Conservation (phyloP, 2,329 filamentous ascomycete genomes). For the Aspergillus sp. region DNA sequence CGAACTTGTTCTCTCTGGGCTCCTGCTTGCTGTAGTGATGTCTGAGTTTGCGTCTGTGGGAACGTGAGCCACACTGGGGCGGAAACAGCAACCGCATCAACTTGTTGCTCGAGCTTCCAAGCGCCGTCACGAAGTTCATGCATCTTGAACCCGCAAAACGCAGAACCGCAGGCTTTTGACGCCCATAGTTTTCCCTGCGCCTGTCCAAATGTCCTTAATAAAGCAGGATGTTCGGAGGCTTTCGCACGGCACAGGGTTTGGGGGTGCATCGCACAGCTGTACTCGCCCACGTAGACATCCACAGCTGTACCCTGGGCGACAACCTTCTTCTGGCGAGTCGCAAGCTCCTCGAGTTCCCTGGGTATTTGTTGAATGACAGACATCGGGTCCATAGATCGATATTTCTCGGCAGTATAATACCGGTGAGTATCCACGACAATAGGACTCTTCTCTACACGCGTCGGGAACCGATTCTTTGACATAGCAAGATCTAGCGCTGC, state of each 20-base stretch:
- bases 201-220: slow-evolving; percentile 43
- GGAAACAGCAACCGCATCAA: slow-evolving; percentile 44
- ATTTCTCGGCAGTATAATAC: slow-evolving; percentile 53
- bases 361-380: slow-evolving; percentile 51
- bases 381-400: slow-evolving; percentile 40
- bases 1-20: neutral
- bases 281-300: slow-evolving; percentile 57
- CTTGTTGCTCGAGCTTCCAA: slow-evolving; percentile 59
- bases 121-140: slow-evolving; percentile 62
- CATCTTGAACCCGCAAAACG: slow-evolving; percentile 58
- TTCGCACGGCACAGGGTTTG: slow-evolving; percentile 51
- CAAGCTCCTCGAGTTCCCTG: slow-evolving; percentile 45
- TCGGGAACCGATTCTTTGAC: slow-evolving; percentile 35
- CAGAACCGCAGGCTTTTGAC: slow-evolving; percentile 51
- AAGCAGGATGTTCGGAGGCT: slow-evolving; percentile 34
- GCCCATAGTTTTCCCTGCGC: slow-evolving; percentile 45
- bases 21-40: slow-evolving; percentile 40
- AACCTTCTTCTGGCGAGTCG: slow-evolving; percentile 49
- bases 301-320: slow-evolving; percentile 49
- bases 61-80: slow-evolving; percentile 41
- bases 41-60: slow-evolving; percentile 34
- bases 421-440: slow-evolving; percentile 59
- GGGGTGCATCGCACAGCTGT: slow-evolving; percentile 56
- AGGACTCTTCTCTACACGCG: slow-evolving; percentile 35
- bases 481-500: slow-evolving; percentile 47